A percentile compares a stretch with the other conserved stretches of the same genome.
Evolutionary conservation across 164 flowering plant species (phyloP).

Genomic region (Taxillus chinensis): DNA sequence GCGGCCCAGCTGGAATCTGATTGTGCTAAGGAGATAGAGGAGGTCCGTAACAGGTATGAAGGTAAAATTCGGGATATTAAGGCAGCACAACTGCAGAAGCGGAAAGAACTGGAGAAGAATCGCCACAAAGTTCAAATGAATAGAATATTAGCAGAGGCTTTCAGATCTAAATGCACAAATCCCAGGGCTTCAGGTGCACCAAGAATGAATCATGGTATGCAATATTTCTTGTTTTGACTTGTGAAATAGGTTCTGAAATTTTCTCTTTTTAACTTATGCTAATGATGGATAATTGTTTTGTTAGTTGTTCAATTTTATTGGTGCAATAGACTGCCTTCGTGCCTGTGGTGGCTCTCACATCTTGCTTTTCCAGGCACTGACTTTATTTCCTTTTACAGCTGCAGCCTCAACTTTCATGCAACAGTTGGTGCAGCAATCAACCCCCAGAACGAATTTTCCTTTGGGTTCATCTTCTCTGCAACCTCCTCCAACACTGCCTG

Average conservation of each 20-base stretch:
- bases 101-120: constrained; percentile 32
- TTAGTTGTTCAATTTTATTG: too few species aligned
- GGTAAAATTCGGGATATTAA: constrained; percentile 38
- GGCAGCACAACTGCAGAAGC: constrained; percentile 20
- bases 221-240: background rate
- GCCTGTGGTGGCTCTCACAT: too few species aligned
- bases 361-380: background rate
- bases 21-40: constrained; percentile 68
- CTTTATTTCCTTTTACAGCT: background rate
- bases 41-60: constrained; percentile 45
- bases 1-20: constrained; percentile 35
- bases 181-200: constrained; percentile 13
- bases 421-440: constrained; percentile 20
- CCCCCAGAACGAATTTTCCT: constrained; percentile 12
- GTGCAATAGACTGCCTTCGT: too few species aligned
- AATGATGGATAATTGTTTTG: too few species aligned
- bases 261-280: too few species aligned
- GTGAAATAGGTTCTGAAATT: background rate
- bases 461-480: constrained; percentile 5
- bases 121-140: constrained; percentile 35
- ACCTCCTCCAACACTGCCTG: constrained; percentile 8
- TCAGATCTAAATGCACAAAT: constrained; percentile 36
- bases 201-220: constrained; percentile 32
- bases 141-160: constrained; percentile 50
- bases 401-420: constrained; percentile 12